Conservation (phyloP, 2,329 filamentous ascomycete genomes). For the Fusarium citri region DNA sequence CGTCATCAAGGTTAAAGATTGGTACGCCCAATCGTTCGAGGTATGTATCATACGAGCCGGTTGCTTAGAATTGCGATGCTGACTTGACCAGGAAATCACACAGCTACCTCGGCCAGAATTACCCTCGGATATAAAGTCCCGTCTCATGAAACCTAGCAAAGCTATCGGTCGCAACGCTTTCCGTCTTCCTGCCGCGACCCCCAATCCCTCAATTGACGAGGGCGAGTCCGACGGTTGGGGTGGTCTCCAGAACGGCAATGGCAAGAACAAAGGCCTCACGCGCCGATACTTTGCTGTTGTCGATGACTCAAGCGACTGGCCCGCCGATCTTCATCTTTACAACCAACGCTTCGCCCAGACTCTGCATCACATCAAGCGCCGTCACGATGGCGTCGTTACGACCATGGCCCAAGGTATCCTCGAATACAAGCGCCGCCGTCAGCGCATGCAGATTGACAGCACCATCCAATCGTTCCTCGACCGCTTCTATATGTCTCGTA, state of each 20-base stretch:
- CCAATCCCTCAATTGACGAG: conserved; percentile 88
- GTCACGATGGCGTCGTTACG: conserved; percentile 96
- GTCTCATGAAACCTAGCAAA: conserved; percentile 77
- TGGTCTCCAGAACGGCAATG: conserved; percentile 58
- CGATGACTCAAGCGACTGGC: conserved; percentile 90
- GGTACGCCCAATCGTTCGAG: conserved; percentile 99
- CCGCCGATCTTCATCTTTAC: conserved; percentile 92
- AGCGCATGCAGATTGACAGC: conserved; percentile 98
- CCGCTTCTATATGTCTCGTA: conserved; percentile 99
- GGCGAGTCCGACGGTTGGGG: conserved; percentile 79
- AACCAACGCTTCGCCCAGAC: conserved; percentile 91
- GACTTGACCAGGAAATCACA: conserved; percentile 81
- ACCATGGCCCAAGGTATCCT: conserved; percentile 98
- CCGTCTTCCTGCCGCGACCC: conserved; percentile 83
- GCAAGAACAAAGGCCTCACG: conserved; percentile 61
- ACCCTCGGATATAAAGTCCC: conserved; percentile 78
- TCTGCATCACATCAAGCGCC: conserved; percentile 91
- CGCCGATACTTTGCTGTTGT: conserved; percentile 87
- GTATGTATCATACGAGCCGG: conserved; percentile 59
- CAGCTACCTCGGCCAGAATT: conserved; percentile 82
- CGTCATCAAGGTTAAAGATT: conserved; percentile 93
- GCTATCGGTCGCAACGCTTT: conserved; percentile 67
- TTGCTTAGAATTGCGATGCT: conserved; percentile 3
- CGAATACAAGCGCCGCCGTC: conserved; percentile 95
- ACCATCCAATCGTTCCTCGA: conserved; percentile 98